A percentile compares a stretch with the other conserved stretches of the same genome.
Conservation (phyloP, 305 asterid species). For the Solanum hybrid region DNA sequence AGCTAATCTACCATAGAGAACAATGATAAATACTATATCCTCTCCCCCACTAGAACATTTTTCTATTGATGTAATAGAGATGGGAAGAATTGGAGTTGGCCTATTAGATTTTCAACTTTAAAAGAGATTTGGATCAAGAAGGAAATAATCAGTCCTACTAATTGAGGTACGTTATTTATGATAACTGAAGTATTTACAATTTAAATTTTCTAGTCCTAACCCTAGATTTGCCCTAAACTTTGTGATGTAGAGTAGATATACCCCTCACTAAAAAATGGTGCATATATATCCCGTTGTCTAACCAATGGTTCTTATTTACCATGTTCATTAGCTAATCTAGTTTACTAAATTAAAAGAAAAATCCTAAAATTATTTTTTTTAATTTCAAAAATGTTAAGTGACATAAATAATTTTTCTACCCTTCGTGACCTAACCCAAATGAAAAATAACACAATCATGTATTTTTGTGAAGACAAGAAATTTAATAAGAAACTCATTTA, state of each 20-base stretch:
- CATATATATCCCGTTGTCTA: background rate
- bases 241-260: background rate
- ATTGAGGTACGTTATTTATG: background rate
- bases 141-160: background rate
- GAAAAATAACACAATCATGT: background rate
- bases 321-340: background rate
- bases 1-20: background rate
- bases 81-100: background rate
- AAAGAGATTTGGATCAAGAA: background rate
- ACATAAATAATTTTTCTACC: background rate
- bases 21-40: background rate
- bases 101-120: background rate
- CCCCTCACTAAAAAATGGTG: background rate
- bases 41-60: background rate
- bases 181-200: background rate
- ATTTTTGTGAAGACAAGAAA: no score
- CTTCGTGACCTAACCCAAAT: background rate
- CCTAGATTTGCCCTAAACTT: background rate
- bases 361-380: no score
- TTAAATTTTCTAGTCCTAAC: background rate
- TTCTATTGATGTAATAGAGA: background rate
- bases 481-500: background rate
- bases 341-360: background rate
- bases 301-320: background rate
- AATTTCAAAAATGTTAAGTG: background rate